Conservation (phyloP, 495 filamentous ascomycete genomes). For the Xylaria acuta region DNA sequence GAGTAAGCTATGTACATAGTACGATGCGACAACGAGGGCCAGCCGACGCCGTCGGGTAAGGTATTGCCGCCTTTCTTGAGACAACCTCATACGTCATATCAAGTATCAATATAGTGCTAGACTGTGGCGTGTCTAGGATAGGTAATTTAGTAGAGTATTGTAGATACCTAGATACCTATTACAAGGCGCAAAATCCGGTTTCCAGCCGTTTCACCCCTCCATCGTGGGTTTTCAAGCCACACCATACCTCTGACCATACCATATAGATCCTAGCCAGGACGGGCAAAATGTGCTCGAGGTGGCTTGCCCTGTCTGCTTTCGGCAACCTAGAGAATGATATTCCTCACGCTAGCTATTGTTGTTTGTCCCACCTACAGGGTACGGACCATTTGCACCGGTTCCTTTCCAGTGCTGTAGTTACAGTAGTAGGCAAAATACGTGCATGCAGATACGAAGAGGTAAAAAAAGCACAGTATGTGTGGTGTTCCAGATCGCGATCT, state of each 20-base stretch:
- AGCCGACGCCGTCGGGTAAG: background rate
- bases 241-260: background rate
- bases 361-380: background rate
- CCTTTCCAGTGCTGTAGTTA: background rate
- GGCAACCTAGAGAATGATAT: background rate
- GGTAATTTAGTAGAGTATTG: no score
- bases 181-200: conserved; percentile 12
- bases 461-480: background rate
- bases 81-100: conserved; percentile 17
- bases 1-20: background rate
- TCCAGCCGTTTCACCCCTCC: background rate
- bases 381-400: conserved; percentile 24
- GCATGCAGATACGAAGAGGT: background rate
- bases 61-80: background rate
- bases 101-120: background rate
- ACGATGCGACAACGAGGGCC: background rate
- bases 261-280: background rate
- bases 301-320: conserved; percentile 15
- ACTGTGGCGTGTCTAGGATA: background rate
- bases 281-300: background rate
- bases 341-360: background rate
- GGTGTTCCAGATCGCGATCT: conserved; percentile 10
- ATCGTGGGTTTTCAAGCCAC: conserved; percentile 15
- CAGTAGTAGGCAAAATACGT: background rate
- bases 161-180: background rate